phyloP scores from a whole-genome alignment of 352 stramenopile genomes.

The Pythium utonaiense region DNA sequence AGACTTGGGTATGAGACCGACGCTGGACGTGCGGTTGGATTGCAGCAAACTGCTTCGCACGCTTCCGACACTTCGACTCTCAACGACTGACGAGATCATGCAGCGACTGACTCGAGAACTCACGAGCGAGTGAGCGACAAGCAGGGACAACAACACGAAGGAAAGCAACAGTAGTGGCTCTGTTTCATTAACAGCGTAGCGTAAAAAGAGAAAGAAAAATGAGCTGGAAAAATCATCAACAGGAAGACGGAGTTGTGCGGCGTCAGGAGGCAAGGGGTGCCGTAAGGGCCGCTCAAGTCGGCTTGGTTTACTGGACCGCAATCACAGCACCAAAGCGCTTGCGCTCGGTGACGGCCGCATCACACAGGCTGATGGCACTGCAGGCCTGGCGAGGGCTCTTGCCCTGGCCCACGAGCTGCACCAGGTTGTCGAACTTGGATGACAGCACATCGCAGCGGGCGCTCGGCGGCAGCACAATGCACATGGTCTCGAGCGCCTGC shows the following conservation, averaged over 20 bases:
- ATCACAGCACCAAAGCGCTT: slow-evolving; percentile 9
- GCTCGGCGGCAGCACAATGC: slow-evolving; percentile 55
- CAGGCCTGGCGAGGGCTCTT: slow-evolving; percentile 58
- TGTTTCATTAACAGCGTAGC: slow-evolving; percentile 2
- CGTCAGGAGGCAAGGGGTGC: too few relatives aligned
- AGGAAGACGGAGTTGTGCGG: too few relatives aligned
- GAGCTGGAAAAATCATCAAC: neutral
- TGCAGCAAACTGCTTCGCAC: slow-evolving; percentile 23
- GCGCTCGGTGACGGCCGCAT: slow-evolving; percentile 33
- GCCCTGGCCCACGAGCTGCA: slow-evolving; percentile 47
- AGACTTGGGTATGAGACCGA: slow-evolving; percentile 45
- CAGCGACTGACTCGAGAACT: neutral
- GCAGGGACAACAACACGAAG: too few relatives aligned
- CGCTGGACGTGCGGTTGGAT: slow-evolving; percentile 42
- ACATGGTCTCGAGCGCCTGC: slow-evolving; percentile 73
- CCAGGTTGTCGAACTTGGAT: slow-evolving; percentile 74
- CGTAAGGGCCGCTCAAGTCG: too few relatives aligned
- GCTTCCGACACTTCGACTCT: slow-evolving; percentile 24
- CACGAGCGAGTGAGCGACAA: neutral
- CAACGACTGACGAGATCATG: slow-evolving; percentile 9
- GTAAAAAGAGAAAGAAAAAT: slow-evolving; percentile 1
- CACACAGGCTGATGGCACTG: slow-evolving; percentile 51
- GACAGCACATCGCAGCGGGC: slow-evolving; percentile 62
- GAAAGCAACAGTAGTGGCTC: neutral
- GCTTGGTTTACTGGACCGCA: slow-evolving; percentile 12